Evolutionary conservation across 1,284 basidiomycete species (phyloP).

Genomic region (Irpex sp.): DNA sequence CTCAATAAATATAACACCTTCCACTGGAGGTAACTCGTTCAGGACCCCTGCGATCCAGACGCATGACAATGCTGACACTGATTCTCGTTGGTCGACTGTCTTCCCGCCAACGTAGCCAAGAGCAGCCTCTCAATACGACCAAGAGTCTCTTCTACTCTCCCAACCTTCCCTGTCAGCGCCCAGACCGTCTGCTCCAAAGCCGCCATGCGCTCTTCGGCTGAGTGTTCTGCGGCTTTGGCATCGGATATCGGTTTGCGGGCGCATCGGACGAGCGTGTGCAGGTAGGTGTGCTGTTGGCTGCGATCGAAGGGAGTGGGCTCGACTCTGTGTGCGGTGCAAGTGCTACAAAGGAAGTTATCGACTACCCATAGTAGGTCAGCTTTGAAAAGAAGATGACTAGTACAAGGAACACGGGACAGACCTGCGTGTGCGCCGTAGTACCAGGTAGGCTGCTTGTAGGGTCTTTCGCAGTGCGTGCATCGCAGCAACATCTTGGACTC

Average conservation of each 20-base stretch:
- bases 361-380: no score
- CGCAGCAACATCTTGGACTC: constrained; percentile 6
- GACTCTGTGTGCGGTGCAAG: constrained; percentile 2
- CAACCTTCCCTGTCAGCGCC: constrained; percentile 6
- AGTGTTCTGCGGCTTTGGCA: neutral
- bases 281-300: constrained; percentile 5
- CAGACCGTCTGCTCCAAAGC: constrained; percentile 8
- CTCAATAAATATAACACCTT: no score
- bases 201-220: constrained; percentile 7
- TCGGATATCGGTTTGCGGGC: neutral
- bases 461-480: constrained; percentile 2
- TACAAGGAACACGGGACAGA: neutral
- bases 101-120: neutral
- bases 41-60: neutral
- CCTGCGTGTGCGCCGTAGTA: constrained; percentile 7
- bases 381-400: no score
- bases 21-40: no score
- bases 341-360: constrained; percentile 10
- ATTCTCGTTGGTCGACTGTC: neutral
- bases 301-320: neutral
- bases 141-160: constrained; percentile 7
- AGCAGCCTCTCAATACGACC: constrained; percentile 9
- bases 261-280: constrained; percentile 9
- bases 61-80: neutral
- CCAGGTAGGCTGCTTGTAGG: constrained; percentile 10